Evolutionary conservation across 306 rosid genomes (phyloP), one percentile per base, ranked within the genome.

Genomic region (Nissolia schottii): DNA sequence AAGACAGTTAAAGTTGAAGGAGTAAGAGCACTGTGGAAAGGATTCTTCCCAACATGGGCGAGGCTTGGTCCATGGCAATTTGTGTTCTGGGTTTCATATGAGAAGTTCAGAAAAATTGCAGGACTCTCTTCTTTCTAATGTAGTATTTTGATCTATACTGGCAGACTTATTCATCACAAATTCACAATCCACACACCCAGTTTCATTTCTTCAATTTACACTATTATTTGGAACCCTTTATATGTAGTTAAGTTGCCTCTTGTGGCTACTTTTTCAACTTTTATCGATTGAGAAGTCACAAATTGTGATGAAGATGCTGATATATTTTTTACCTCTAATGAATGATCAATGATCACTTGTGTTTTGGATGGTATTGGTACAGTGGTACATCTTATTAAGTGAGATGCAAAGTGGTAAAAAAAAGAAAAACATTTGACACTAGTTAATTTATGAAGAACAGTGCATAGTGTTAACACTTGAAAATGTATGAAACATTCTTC

Each of bases 21-120:
- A 66, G 48, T 80, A 34, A 85, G 85, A 71, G 97, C 97, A 35
- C 59, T 87, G 34, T 93, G 98, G 97, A 94, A 94, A 79, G 96
- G 98, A 19, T 91, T 94, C 84, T 89, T 94, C 68, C 97, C 92
- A 9, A 89, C 98, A 6, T 91, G 96, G 96, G 94, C 94, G 25
- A 87, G 98, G 87, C 91, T 94, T 50, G 96, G 97, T 37, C 94
- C 97, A 16, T 86, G 96, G 97, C 96, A 89, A 69, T 93, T 93
- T 79, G 96, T 91, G 56, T 93, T 93, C 72, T 91, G 97, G 98
- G 94, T 93, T 46, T 91, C 95, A 13, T 86, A 91, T 34, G 98
- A 91, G 85, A 89, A 91, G 85, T 76, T 94, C 45, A 84, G 96
- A 70, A 82, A 87, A 53, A 56, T 85, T 82, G 88, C 94, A 2